These are phyloP conservation scores for Nannochloropsis salina DNA, from an alignment of 108 stramenopile species.

Conservation along the genomic window DNA sequence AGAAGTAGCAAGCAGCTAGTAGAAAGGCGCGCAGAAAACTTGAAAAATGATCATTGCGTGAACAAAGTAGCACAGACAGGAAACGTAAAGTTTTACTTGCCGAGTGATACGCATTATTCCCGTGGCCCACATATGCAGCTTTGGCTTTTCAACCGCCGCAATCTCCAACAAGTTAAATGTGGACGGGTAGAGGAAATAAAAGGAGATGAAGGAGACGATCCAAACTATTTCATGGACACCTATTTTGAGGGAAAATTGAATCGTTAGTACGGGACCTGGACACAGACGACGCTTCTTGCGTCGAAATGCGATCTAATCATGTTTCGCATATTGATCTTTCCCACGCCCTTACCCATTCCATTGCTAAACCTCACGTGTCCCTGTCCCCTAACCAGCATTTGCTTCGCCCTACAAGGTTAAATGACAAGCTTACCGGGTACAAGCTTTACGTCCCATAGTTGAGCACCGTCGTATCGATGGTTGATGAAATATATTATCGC, in stretches of 20 bases:
- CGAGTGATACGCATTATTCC: slow-evolving; percentile 89
- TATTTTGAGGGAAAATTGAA: slow-evolving; percentile 7
- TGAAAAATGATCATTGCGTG: too few relatives aligned
- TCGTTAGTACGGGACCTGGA: slow-evolving; percentile 34
- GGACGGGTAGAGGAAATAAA: slow-evolving; percentile 86
- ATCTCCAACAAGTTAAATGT: slow-evolving; percentile 86
- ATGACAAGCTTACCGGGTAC: slow-evolving; percentile 60
- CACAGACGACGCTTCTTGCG: background rate
- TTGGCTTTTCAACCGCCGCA: slow-evolving; percentile 53
- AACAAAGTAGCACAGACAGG: too few relatives aligned
- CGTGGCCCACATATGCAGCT: slow-evolving; percentile 87
- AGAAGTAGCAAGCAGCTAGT: too few relatives aligned
- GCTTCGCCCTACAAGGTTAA: background rate
- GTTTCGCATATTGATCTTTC: too few relatives aligned
- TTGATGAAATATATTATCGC: slow-evolving; percentile 87
- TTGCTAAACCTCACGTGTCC: too few relatives aligned
- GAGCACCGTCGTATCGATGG: slow-evolving; percentile 82
- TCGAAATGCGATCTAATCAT: too few relatives aligned
- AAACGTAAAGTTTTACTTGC: background rate
- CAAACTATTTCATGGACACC: slow-evolving; percentile 50
- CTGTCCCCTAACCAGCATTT: too few relatives aligned
- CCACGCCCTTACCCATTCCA: too few relatives aligned
- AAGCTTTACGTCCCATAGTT: slow-evolving; percentile 72
- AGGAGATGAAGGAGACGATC: slow-evolving; percentile 63
- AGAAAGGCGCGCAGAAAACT: too few relatives aligned